Evolutionary conservation across 73 alveolate genomes (phyloP), one percentile per base, ranked within the genome.

Genomic region (Breviolum minutum): DNA sequence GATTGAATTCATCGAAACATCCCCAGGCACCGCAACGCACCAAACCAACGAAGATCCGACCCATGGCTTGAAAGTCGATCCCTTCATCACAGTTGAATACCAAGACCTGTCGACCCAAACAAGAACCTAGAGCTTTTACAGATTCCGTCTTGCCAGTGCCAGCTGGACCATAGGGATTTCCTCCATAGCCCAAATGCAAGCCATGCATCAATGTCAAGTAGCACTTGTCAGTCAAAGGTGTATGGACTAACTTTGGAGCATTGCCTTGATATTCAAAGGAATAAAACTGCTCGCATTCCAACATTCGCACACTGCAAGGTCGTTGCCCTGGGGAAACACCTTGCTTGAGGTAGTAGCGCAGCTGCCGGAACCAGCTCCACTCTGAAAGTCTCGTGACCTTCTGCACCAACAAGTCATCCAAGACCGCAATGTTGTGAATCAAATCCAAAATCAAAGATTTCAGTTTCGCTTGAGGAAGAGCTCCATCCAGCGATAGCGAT

Each of bases 1-100:
- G 99, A 94, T 99, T 99, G 99, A 99, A 99, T 99, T 99, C 99
- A 99, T 99, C 99, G 98, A 99, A 99, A 99, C 99, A 99, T 27
- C 99, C 99, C 99, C 99, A 99, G n/a, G 99, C 99, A 14, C 99
- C 99, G 74, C 99, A 99, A 95, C 99, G 99, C 40, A 99, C 99
- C 61, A 99, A 99, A 40, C 99, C 99, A 87, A 99, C 99, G 95
- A 99, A 99, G 92, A 99, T 99, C 99, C 99, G 99, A 63, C 99
- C 99, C 99, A 99, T 99, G 54, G 99, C 99, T 95, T 99, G 99
- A 97, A 99, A 99, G 99, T 99, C 99, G 60, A 99, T 99, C 19
- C 99, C 99, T 99, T 99, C 99, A 99, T 99, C 99, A 95, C 99
- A 99, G 99, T 99, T 99, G 99, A 99, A 99, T 69, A 99, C 99